A percentile compares a stretch with the other conserved stretches of the same genome.
Evolutionary conservation across 148 eudicot species (phyloP).

Genomic region (Polygonum aviculare): DNA sequence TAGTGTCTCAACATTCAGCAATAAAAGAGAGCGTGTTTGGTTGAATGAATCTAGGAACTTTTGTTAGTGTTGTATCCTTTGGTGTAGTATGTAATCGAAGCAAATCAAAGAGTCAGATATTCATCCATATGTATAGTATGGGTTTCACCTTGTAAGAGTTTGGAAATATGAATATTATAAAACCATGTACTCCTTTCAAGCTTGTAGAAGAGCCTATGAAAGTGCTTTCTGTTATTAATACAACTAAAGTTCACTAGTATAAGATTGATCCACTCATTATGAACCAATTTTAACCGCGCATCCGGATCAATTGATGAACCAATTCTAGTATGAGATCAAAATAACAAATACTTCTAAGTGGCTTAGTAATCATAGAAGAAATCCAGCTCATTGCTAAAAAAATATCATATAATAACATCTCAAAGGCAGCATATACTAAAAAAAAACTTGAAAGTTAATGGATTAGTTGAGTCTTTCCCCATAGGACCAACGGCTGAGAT

Average conservation of each 20-base stretch:
- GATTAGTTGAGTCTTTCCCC: neutral
- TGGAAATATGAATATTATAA: neutral
- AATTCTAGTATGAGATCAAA: neutral
- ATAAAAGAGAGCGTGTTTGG: neutral
- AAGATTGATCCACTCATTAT: neutral
- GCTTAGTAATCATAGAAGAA: neutral
- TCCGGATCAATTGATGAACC: neutral
- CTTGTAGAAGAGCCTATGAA: neutral
- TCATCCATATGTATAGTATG: neutral
- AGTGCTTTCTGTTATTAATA: neutral
- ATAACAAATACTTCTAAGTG: neutral
- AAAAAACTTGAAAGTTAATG: neutral
- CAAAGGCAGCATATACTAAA: neutral
- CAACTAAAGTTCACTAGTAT: too few species aligned
- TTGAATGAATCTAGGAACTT: constrained; percentile 1
- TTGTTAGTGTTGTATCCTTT: neutral
- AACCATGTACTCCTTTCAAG: neutral
- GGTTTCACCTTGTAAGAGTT: neutral
- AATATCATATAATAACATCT: neutral
- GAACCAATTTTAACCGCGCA: neutral
- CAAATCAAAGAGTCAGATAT: neutral
- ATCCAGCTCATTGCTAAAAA: neutral
- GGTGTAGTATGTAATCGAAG: neutral
- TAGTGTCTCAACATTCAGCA: neutral
- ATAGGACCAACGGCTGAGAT: neutral